Evolutionary conservation across 2,329 filamentous ascomycete species (phyloP).

Genomic region (Zasmidium citrigriseum): DNA sequence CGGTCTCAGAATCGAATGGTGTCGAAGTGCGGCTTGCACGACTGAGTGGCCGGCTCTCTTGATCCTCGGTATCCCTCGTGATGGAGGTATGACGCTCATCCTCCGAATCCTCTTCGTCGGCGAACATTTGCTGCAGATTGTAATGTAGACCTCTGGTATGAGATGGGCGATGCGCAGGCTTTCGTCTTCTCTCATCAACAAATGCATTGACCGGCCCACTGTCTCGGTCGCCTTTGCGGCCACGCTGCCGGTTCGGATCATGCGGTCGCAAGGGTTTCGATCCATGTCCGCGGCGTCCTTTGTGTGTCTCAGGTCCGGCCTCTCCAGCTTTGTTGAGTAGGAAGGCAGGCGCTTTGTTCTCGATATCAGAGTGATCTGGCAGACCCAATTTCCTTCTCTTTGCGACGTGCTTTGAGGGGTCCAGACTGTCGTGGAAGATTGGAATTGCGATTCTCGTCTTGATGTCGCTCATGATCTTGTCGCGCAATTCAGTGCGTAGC

Average conservation of each 20-base stretch:
- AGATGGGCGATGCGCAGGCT: conserved; percentile 58
- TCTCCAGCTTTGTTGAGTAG: conserved; percentile 56
- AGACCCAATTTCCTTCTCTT: conserved; percentile 80
- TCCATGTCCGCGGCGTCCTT: conserved; percentile 45
- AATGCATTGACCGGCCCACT: conserved; percentile 48
- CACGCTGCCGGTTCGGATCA: conserved; percentile 44
- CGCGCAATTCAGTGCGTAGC: conserved; percentile 76
- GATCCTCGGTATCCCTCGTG: conserved; percentile 78
- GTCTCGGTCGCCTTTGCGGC: conserved; percentile 36
- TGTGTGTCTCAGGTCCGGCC: conserved; percentile 65
- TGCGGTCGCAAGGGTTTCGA: conserved; percentile 47
- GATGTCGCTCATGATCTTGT: conserved; percentile 86
- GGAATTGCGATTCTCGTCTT: conserved; percentile 84
- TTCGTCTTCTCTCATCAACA: conserved; percentile 61
- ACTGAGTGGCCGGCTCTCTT: conserved; percentile 78
- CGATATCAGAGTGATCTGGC: conserved; percentile 61
- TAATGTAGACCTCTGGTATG: conserved; percentile 79
- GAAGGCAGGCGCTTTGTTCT: conserved; percentile 54
- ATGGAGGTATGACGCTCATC: conserved; percentile 67
- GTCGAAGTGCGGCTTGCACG: conserved; percentile 60
- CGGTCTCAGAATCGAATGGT: conserved; percentile 52
- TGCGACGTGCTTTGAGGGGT: conserved; percentile 76
- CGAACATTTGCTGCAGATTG: conserved; percentile 70
- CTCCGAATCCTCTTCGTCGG: conserved; percentile 80
- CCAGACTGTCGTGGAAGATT: conserved; percentile 75